Conservation (phyloP, 2,329 filamentous ascomycete species). For the Neophaeococcomyces aloes region DNA sequence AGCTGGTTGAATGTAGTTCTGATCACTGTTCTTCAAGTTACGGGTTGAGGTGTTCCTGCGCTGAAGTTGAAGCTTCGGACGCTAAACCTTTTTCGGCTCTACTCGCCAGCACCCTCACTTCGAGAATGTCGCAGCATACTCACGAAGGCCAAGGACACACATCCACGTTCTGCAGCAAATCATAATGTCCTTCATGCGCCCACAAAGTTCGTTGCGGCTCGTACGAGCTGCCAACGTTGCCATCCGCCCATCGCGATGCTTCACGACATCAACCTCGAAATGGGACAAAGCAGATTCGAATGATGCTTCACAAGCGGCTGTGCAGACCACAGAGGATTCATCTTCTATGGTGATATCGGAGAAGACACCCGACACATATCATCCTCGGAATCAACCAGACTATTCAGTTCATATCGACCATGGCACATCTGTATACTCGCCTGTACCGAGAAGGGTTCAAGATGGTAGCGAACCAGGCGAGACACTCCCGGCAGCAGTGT, state of each 20-base stretch:
- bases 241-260: constrained; percentile 31
- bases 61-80: too few relatives aligned
- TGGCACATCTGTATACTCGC: constrained; percentile 82
- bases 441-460: constrained; percentile 79
- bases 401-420: constrained; percentile 75
- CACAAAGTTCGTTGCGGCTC: constrained; percentile 28
- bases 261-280: constrained; percentile 42
- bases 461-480: constrained; percentile 76
- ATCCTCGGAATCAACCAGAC: constrained; percentile 61
- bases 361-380: constrained; percentile 34
- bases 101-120: too few relatives aligned
- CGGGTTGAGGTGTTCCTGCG: too few relatives aligned
- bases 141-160: too few relatives aligned
- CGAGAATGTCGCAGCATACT: too few relatives aligned
- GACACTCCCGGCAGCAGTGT: constrained; percentile 66
- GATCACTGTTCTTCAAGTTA: too few relatives aligned
- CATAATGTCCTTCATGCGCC: constrained; percentile 58
- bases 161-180: too few relatives aligned
- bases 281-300: constrained; percentile 24
- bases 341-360: constrained; percentile 35
- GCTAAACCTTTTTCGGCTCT: too few relatives aligned
- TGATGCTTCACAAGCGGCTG: constrained; percentile 33
- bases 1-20: too few relatives aligned
- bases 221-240: constrained; percentile 22
- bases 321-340: constrained; percentile 32